Evolutionary conservation across 805 yeast species (phyloP).

Genomic region (Lipomyces kockii): DNA sequence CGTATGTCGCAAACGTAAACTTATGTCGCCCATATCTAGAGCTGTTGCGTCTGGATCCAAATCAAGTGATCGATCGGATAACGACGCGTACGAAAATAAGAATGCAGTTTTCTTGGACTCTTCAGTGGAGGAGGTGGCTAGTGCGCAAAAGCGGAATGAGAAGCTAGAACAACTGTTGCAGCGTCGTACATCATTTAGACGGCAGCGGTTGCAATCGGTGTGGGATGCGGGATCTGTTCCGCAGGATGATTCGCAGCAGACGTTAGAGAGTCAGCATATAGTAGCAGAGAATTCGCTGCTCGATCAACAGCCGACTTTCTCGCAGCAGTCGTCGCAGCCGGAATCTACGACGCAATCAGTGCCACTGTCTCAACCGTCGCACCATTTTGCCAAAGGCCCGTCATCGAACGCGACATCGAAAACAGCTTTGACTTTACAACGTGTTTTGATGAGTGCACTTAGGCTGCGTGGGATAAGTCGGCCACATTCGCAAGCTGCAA

Average conservation of each 20-base stretch:
- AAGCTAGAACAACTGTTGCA: conserved; percentile 18
- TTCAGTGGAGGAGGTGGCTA: conserved; percentile 25
- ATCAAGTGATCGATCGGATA: not conserved
- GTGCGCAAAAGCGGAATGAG: conserved; percentile 17
- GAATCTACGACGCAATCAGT: not conserved
- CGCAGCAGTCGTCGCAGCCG: not conserved
- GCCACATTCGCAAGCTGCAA: not conserved
- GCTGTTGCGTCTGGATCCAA: not conserved
- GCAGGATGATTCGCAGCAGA: not conserved
- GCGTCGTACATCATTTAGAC: conserved; percentile 9
- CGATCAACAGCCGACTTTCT: not conserved
- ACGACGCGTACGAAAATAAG: not conserved
- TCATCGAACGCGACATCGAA: not conserved
- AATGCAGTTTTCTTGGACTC: conserved; percentile 13
- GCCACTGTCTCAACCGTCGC: not conserved
- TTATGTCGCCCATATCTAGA: no score
- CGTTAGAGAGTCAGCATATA: not conserved
- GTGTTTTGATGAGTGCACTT: conserved; percentile 44
- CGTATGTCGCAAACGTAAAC: not conserved
- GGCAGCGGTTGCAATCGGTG: not conserved
- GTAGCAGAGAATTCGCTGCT: not conserved
- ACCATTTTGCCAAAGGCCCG: not conserved
- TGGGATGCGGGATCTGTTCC: not conserved
- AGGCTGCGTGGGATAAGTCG: conserved; percentile 44
- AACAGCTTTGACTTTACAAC: conserved; percentile 5